Base-by-base conservation (phyloP, 495 filamentous ascomycete genomes). In the Aspergillus conjunctus region DNA sequence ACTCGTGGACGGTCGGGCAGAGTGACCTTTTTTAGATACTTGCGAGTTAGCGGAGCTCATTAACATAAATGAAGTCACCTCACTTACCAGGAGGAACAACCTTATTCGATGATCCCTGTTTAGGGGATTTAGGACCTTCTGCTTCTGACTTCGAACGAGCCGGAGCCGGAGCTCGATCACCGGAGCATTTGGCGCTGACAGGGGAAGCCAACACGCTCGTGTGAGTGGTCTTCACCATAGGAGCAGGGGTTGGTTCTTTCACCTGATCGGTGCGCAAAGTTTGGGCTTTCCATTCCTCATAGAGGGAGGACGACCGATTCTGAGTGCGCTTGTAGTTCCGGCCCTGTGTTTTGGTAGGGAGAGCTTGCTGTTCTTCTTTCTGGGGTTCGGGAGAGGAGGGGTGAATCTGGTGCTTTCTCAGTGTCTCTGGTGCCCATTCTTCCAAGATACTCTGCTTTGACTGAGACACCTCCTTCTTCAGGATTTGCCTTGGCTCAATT, bases 231-330 rank as follows among this genome's bases (percentile, higher is more conserved):
- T n/a, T n/a, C n/a, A n/a, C 5, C 2, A 26, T 5, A 26, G 26
- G 26, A 26, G 26, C 26, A 26, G 44, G 21, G 10, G 18, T 2
- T 48, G 15, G 5, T 33, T 37, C 34, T 2, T 46, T 60, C 9
- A 41, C n/a, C 26, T 53, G 39, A 31, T 43, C 51, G 7, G 48
- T n/a, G n/a, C 37, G 45, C 31, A 46, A 7, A 20, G 56, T 49
- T 44, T 50, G 50, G 20, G 62, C 59, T 43, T 68, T 68, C 62
- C 66, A 68, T 34, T 62, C 62, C 20, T 68, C 66, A n/a, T 53
- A 68, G 7, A 65, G 18, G 1, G 57, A 59, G 9, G 66, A 63
- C 7, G 57, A 59, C 17, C 56, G 56, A 37, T 32, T 14, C 22
- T 58, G 43, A 4, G n/a, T 33, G n/a, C 51, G 54, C 41, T 57